phyloP scores from a whole-genome alignment of 2,329 filamentous ascomycete genomes.

The Botrytis aclada region DNA sequence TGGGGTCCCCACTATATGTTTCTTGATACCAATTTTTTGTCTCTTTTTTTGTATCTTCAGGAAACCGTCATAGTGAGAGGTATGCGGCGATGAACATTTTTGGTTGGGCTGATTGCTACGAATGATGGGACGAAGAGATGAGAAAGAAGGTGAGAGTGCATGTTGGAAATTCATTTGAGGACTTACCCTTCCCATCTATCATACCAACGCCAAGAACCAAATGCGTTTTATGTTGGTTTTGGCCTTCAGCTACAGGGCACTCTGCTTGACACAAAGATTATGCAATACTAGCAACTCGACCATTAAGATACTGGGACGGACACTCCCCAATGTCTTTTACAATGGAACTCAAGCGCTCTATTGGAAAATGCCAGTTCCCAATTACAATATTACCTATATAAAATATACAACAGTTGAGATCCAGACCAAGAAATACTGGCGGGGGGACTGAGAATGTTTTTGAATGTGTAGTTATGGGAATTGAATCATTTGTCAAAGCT shows the following conservation, averaged over 20 bases:
- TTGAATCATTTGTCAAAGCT: background rate
- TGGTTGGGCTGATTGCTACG: background rate
- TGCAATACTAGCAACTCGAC: background rate
- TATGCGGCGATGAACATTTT: background rate
- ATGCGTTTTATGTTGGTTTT: background rate
- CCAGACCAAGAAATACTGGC: background rate
- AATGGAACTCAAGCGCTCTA: background rate
- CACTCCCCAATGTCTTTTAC: background rate
- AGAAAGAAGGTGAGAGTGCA: background rate
- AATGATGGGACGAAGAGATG: too few relatives aligned
- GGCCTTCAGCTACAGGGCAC: too few relatives aligned
- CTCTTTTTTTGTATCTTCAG: background rate
- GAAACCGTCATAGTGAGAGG: background rate
- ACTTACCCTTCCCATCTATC: background rate
- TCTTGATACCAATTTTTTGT: background rate
- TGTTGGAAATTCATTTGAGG: background rate
- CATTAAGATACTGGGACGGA: background rate
- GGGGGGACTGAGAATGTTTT: background rate
- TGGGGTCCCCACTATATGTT: background rate
- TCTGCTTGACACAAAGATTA: background rate
- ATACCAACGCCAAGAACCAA: background rate
- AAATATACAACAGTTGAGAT: fast-evolving
- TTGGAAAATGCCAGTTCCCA: too few relatives aligned
- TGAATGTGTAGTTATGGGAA: background rate
- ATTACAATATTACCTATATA: fast-evolving